phyloP scores from a whole-genome alignment of 1,284 basidiomycete genomes.

The Cutaneotrichosporon sp. region DNA sequence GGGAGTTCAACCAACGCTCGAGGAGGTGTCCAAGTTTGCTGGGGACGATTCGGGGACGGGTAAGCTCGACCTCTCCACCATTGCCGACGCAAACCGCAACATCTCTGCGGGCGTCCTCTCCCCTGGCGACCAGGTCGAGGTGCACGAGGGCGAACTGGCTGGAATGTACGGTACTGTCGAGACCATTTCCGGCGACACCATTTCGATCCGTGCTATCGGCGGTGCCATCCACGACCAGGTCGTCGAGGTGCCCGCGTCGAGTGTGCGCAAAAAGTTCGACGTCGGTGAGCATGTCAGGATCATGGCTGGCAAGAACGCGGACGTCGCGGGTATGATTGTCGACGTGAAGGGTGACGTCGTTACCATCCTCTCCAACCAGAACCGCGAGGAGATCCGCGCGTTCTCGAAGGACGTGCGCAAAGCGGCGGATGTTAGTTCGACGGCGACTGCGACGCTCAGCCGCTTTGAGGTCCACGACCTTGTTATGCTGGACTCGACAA shows the following conservation, averaged over 20 bases:
- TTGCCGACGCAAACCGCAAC: constrained; percentile 49
- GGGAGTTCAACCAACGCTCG: constrained; percentile 90
- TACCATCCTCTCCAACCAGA: constrained; percentile 96
- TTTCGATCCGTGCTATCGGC: constrained; percentile 67
- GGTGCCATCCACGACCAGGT: constrained; percentile 69
- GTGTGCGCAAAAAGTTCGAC: constrained; percentile 92
- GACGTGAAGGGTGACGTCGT: constrained; percentile 87
- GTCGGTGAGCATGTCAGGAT: constrained; percentile 99
- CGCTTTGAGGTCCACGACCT: constrained; percentile 95
- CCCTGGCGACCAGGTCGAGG: constrained; percentile 95
- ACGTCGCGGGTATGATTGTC: constrained; percentile 95
- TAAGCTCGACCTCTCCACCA: constrained; percentile 49
- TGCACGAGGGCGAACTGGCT: constrained; percentile 93
- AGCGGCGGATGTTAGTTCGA: constrained; percentile 88
- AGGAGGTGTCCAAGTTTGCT: constrained; percentile 91
- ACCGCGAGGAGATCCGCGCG: constrained; percentile 92
- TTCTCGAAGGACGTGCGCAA: constrained; percentile 97
- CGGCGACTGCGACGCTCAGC: neutral
- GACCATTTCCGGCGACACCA: constrained; percentile 81
- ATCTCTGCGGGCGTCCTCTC: constrained; percentile 74
- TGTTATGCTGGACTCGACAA: constrained; percentile 90
- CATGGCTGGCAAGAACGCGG: constrained; percentile 88
- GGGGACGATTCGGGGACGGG: constrained; percentile 52
- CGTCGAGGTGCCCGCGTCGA: constrained; percentile 77
- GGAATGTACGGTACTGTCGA: constrained; percentile 91